Conservation (phyloP, 257 asterid genomes). For the Forsythia viridissima region DNA sequence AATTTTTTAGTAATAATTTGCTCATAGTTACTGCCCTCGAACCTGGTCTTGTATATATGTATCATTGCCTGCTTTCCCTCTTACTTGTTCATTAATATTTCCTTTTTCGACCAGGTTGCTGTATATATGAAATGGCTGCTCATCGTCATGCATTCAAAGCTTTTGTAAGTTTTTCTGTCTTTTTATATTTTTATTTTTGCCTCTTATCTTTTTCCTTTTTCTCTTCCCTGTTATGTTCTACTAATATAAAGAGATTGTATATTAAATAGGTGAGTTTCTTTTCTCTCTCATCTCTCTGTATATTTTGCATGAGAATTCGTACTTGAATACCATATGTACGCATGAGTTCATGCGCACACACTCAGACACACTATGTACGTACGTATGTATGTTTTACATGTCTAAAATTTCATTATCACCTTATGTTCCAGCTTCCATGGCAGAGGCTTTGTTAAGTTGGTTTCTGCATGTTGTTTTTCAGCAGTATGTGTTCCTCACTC, state of each 20-base stretch:
- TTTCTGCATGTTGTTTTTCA: not conserved
- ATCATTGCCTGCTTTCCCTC: not conserved
- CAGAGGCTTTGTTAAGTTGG: not conserved
- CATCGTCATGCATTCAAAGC: constrained; percentile 98
- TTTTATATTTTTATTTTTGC: constrained; percentile 8
- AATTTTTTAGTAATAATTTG: not conserved
- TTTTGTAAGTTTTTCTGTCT: constrained; percentile 62
- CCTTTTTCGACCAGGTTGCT: constrained; percentile 65
- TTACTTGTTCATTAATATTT: constrained; percentile 3
- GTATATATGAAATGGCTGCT: constrained; percentile 99
- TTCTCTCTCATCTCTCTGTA: not conserved
- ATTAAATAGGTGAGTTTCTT: not conserved
- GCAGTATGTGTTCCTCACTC: not conserved
- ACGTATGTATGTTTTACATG: too few species aligned
- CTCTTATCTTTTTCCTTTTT: not conserved
- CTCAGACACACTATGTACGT: not conserved
- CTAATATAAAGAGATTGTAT: not conserved
- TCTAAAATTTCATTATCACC: too few species aligned
- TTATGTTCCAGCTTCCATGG: too few species aligned
- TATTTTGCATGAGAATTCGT: not conserved
- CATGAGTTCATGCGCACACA: not conserved
- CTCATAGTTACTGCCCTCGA: not conserved
- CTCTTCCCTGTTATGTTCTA: not conserved
- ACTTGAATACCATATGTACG: not conserved
- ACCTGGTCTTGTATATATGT: not conserved